Base-by-base conservation (phyloP, 2,329 filamentous ascomycete genomes). In the Penicillium sp. region DNA sequence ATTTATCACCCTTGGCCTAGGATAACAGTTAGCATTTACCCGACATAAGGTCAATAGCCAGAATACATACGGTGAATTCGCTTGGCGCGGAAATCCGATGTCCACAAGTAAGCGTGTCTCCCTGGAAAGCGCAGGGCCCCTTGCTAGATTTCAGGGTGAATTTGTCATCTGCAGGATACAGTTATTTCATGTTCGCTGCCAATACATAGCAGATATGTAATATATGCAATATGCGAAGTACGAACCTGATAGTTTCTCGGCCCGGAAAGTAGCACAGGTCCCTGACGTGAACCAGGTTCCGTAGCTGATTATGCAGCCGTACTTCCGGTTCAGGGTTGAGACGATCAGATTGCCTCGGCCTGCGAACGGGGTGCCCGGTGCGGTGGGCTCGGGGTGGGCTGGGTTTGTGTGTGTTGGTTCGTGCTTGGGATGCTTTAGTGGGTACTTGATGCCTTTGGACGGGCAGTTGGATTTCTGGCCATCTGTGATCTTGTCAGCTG, bases 241-340 rank as follows among this genome's bases (percentile, higher is more conserved):
- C 65, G 16, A 33, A 71, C 68, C 67, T 34, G 64, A 59, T 2
- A 53, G 38, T 36, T 62, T 63, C 37, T 63, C 58, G 1, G 57
- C 46, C 19, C 54, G 60, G 55, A 71, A 86, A 0, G 80, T 85
- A 0, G 85, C 86, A 61, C 84, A 88, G 0, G 83, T 85, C 2
- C 84, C 84, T 1, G 75, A 77, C 0, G 77, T 76, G 62, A 85
- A 88, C 86, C 85, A 89, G 0, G 78, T 80, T 0, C 86, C 86
- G 9, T 70, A 74, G 47, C 78, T 78, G 62, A 88, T 88, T 50
- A 88, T 75, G 58, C 84, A 88, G n/a, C 86, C 85, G 7, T 66
- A 59, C 34, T 53, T 54, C 31, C 65, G 63, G 38, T 66, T 64
- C 25, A 58, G 48, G 0, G 60, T 67, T 11, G 62, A 64, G 3